A percentile compares a stretch with the other conserved stretches of the same genome.
These are phyloP conservation scores for Aspergillus haitiensis DNA, from an alignment of 495 filamentous ascomycete genomes.

Conservation along the genomic window DNA sequence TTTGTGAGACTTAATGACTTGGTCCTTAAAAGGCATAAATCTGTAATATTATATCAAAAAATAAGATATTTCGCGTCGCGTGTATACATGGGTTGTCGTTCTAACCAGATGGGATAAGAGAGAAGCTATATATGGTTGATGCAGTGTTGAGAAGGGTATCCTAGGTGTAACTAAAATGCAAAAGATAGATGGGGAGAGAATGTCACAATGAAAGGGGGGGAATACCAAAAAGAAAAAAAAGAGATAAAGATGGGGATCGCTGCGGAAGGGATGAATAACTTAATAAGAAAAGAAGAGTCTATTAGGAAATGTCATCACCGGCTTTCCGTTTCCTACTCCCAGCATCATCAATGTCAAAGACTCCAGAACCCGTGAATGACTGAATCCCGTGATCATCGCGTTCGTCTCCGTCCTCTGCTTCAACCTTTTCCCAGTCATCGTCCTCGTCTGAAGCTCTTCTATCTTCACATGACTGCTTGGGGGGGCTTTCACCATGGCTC, in stretches of 20 bases:
- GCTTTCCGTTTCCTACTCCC: slow-evolving; percentile 43
- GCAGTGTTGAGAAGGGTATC: slow-evolving; percentile 19
- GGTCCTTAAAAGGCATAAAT: no score
- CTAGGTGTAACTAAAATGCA: slow-evolving; percentile 1
- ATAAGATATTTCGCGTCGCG: background rate
- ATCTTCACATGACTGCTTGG: background rate
- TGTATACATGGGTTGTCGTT: background rate
- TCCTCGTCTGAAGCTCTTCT: slow-evolving; percentile 29
- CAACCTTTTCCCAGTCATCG: slow-evolving; percentile 50
- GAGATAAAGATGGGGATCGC: slow-evolving; percentile 22
- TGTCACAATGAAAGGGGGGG: background rate
- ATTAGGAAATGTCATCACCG: slow-evolving; percentile 30
- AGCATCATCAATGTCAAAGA: slow-evolving; percentile 31
- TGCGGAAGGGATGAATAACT: slow-evolving; percentile 7
- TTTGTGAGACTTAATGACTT: no score
- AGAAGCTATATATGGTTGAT: slow-evolving; percentile 1
- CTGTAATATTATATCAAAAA: background rate
- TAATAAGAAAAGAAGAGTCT: slow-evolving; percentile 17
- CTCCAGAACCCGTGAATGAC: slow-evolving; percentile 33
- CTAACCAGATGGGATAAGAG: background rate
- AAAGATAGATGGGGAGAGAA: background rate
- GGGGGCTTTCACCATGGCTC: slow-evolving; percentile 1
- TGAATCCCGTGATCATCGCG: slow-evolving; percentile 39
- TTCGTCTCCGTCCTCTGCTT: slow-evolving; percentile 41
- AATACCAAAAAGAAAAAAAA: slow-evolving; percentile 11